These are phyloP conservation scores for Tuber indicum DNA, from an alignment of 495 filamentous ascomycete genomes.

Conservation along the genomic window DNA sequence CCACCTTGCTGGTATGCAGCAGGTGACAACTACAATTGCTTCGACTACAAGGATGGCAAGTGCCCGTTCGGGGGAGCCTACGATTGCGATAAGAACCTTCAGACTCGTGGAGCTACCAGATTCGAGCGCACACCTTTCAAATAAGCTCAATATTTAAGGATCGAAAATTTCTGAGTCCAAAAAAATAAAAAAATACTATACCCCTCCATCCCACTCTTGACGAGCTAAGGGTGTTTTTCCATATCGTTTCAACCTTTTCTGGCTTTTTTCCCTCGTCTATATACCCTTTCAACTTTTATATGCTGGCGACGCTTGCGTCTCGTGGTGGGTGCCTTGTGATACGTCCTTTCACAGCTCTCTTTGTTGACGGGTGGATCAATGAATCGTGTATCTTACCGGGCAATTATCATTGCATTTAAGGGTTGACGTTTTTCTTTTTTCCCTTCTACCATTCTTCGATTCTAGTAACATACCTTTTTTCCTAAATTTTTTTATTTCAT, in stretches of 20 bases:
- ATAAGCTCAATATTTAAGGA: not conserved
- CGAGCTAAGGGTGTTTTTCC: not conserved
- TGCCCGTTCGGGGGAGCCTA: slow-evolving; percentile 39
- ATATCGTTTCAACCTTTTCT: not conserved
- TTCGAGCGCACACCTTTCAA: slow-evolving; percentile 28
- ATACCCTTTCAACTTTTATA: not conserved
- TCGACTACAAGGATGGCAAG: slow-evolving; percentile 29
- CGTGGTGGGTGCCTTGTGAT: not conserved
- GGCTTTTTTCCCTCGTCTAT: not conserved
- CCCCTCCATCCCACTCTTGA: not conserved
- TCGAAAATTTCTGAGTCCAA: not conserved
- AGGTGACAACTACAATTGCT: slow-evolving; percentile 23
- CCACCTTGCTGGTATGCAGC: slow-evolving; percentile 38
- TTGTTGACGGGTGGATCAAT: not conserved
- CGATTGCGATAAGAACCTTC: slow-evolving; percentile 35
- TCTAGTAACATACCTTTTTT: not conserved
- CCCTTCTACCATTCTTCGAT: not conserved
- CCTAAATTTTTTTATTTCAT: not conserved
- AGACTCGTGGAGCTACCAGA: slow-evolving; percentile 28
- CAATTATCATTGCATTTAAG: not conserved
- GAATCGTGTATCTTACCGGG: not conserved
- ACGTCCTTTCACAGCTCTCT: not conserved
- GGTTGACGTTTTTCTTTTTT: not conserved
- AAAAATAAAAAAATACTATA: not conserved
- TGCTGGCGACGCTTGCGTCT: not conserved